These are phyloP conservation scores for Phytophthora citricola DNA, from an alignment of 352 stramenopile genomes.

Conservation along the genomic window DNA sequence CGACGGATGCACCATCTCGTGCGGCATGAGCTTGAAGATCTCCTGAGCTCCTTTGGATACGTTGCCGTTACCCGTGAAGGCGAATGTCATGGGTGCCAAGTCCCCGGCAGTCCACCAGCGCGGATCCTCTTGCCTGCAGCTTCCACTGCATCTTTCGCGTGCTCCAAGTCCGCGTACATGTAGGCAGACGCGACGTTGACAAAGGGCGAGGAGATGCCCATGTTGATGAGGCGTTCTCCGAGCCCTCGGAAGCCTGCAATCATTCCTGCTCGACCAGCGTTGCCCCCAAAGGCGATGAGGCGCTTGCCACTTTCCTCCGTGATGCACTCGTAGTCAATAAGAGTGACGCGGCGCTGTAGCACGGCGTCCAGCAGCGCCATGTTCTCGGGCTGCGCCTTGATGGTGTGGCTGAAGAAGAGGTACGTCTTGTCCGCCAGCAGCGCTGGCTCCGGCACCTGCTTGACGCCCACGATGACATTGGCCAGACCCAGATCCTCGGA, in stretches of 20 bases:
- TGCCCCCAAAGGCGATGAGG: constrained; percentile 95
- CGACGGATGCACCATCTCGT: constrained; percentile 92
- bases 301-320: constrained; percentile 84
- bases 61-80: constrained; percentile 95
- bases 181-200: constrained; percentile 94
- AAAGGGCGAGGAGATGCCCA: constrained; percentile 94
- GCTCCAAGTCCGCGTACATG: constrained; percentile 94
- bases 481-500: constrained; percentile 89
- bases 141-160: constrained; percentile 86
- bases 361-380: constrained; percentile 95
- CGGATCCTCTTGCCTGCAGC: constrained; percentile 86
- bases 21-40: constrained; percentile 94
- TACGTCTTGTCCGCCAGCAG: constrained; percentile 94
- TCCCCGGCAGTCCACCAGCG: constrained; percentile 77
- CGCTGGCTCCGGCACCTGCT: constrained; percentile 88
- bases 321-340: constrained; percentile 98
- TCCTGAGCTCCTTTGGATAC: constrained; percentile 95
- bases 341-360: constrained; percentile 91
- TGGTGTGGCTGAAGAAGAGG: constrained; percentile 97
- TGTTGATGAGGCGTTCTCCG: constrained; percentile 93
- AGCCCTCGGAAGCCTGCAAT: constrained; percentile 94
- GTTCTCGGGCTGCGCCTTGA: constrained; percentile 97
- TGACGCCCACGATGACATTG: constrained; percentile 96
- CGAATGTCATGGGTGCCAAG: constrained; percentile 89
- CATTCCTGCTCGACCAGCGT: constrained; percentile 95